Percentiles rank a stretch among this genome's conserved stretches.
These are phyloP conservation scores for Diatrype stigma DNA, from an alignment of 2,329 filamentous ascomycete genomes.

Conservation along the genomic window DNA sequence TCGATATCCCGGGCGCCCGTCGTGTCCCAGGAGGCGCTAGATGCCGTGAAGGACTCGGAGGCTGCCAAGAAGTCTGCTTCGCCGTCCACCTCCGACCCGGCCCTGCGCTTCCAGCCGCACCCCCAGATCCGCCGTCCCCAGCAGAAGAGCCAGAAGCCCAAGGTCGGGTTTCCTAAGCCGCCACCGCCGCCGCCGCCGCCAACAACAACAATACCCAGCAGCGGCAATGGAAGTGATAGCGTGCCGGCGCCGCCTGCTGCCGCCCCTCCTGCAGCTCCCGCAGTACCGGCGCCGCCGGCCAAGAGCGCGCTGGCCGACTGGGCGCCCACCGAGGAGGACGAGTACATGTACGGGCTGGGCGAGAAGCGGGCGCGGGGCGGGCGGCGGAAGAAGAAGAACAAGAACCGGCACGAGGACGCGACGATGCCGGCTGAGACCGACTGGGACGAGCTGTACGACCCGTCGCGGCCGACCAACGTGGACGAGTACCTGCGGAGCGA, in stretches of 20 bases:
- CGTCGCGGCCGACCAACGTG: slow-evolving; percentile 74
- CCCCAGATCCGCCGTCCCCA: slow-evolving; percentile 67
- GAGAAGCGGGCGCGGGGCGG: slow-evolving; percentile 73
- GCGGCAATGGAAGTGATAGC: slow-evolving; percentile 7
- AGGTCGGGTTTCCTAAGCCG: slow-evolving; percentile 53
- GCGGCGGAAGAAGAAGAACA: slow-evolving; percentile 61
- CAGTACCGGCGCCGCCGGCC: slow-evolving; percentile 37
- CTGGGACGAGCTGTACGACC: slow-evolving; percentile 92
- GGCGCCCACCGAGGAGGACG: slow-evolving; percentile 72
- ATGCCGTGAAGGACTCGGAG: slow-evolving; percentile 39
- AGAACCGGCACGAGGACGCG: slow-evolving; percentile 64
- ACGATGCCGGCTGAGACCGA: slow-evolving; percentile 58
- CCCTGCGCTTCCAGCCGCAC: slow-evolving; percentile 75
- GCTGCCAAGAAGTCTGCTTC: slow-evolving; percentile 58
- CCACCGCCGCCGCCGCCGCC: slow-evolving; percentile 28
- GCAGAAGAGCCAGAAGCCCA: slow-evolving; percentile 54
- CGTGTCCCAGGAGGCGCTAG: slow-evolving; percentile 58
- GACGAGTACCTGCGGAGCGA: slow-evolving; percentile 82
- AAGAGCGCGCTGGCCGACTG: slow-evolving; percentile 79
- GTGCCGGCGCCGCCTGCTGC: slow-evolving; percentile 9
- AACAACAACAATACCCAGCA: slow-evolving; percentile 23
- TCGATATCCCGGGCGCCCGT: slow-evolving; percentile 77
- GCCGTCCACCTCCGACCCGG: slow-evolving; percentile 41
- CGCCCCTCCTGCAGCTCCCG: slow-evolving; percentile 1
- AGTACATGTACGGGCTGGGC: slow-evolving; percentile 62